Evolutionary conservation across 1,284 basidiomycete species (phyloP), one percentile per base, ranked within the genome.

Genomic region (Macrocybe sp.): DNA sequence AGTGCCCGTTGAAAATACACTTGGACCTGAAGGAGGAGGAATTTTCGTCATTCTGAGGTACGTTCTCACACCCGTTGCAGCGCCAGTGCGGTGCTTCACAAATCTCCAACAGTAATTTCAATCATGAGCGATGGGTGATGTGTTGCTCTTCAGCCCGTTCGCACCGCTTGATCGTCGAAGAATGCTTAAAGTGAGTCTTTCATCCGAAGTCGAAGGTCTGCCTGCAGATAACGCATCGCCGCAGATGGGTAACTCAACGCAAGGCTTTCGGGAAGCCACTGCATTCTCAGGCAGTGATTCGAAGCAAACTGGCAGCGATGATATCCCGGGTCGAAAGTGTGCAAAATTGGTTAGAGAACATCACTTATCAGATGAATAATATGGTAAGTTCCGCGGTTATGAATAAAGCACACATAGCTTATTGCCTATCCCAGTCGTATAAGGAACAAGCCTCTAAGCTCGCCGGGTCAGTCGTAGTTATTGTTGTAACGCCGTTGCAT

Each of bases 281-380:
- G 12, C 81, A 84, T 56, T 79, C 83, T 6, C 89, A 92, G 64
- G 80, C 92, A 5, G 88, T 95, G 52, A 85, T 97, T 58, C 80
- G 92, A 47, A 76, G 78, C 58, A 94, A 93, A 74, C 67, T 96
- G 42, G 92, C 91, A 1, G 72, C 73, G 28, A 92, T 95, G 89
- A 92, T 95, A 51, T 79, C 88, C 16, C 84, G 90, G 50, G 76
- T 80, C 33, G 91, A 95, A 51, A 73, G 69, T 55, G 59, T 59
- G 43, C 93, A 97, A 62, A 81, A 78, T 41, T 97, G 92, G 92
- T 70, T 96, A 28, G 94, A 97, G 70, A 87, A 81, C 60, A 72
- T 96, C 52, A 95, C 92, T 0, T 83, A 86, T 64, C 93, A 96
- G 67, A 96, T 96, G 93, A 83, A 79, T 63, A 84, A 93, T 58